Base-by-base conservation (phyloP, 805 yeast species). In the Lachancea waltii region DNA sequence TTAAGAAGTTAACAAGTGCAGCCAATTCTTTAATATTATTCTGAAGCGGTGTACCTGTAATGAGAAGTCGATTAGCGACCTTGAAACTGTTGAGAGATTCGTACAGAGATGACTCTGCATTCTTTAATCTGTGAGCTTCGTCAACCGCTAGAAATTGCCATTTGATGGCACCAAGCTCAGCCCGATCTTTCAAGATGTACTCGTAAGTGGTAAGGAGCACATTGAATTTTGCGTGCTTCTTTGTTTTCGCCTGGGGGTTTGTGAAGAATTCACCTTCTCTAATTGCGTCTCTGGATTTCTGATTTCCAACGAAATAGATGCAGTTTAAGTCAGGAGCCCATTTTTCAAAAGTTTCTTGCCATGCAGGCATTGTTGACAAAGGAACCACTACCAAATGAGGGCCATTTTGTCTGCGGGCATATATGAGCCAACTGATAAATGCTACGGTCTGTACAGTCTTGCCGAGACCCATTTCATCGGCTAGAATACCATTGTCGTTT, bases 391-490 rank as follows among this genome's bases (percentile, higher is more conserved):
- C 92, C 30, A 92, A 58, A 61, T 90, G 97, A 2, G 99, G 98
- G 6, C 99, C 99, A 62, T 89, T 85, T 57, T 92, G 98, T 62
- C 95, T 77, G 59, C 98, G 77, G 4, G 97, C 94, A 60, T 83
- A 92, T 27, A 92, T 77, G 35, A 92, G 72, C 97, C 98, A 92
- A 32, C 95, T 83, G 46, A 92, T 68, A 55, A 92, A 92, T 2
- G 95, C 75, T 10, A 92, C 95, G 0, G 97, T 92, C 63, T 92
- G 98, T 11, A 92, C 96, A 7, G 98, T 92, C 57, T 92, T 92
- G 46, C 98, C 98, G 38, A 92, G 72, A 39, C 98, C 98, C 98
- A 92, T 92, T 62, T 92, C 98, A 67, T 92, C 98, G 4, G 98
- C 98, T 29, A 92, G 67, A 35, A 92, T 92, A 40, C 98, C 97